Evolutionary conservation across 2,329 filamentous ascomycete genomes (phyloP).

Genomic region (Achaetomium macrosporum): DNA sequence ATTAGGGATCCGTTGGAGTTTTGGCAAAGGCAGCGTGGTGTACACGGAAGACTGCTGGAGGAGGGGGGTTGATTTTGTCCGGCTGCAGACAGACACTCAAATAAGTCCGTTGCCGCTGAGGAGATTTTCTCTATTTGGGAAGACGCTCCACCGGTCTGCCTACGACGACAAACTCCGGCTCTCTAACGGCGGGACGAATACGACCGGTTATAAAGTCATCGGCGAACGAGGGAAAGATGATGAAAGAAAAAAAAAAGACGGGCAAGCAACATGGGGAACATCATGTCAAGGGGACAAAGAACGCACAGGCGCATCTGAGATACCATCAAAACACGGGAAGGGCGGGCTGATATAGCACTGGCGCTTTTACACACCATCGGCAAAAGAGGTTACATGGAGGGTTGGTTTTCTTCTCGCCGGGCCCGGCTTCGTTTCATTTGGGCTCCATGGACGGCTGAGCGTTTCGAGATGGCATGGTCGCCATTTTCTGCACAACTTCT

Average conservation of each 20-base stretch:
- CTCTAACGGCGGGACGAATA: neutral
- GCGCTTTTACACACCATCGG: slow-evolving; percentile 8
- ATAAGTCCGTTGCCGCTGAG: neutral
- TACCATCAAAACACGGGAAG: slow-evolving; percentile 15
- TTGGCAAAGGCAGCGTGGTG: slow-evolving; percentile 12
- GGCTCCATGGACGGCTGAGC: slow-evolving; percentile 6
- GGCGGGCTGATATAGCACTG: slow-evolving; percentile 10
- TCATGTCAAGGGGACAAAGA: slow-evolving; percentile 3
- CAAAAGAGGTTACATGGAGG: slow-evolving; percentile 15
- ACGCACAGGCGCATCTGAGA: slow-evolving; percentile 4
- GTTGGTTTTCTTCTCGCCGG: neutral
- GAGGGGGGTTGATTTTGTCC: too few species aligned
- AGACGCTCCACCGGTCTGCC: neutral
- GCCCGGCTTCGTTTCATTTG: slow-evolving; percentile 3
- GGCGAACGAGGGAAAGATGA: neutral
- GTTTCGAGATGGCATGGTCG: neutral
- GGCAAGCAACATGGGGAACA: slow-evolving; percentile 3
- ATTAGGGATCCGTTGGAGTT: slow-evolving; percentile 16
- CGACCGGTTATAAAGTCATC: neutral
- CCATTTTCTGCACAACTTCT: neutral
- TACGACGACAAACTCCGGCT: neutral
- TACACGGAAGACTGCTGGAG: neutral
- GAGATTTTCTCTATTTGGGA: neutral
- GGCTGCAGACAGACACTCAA: too few species aligned
- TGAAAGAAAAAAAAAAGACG: slow-evolving; percentile 11